Base-by-base conservation (phyloP, 2,329 filamentous ascomycete genomes). In the Cytospora chrysosperma region DNA sequence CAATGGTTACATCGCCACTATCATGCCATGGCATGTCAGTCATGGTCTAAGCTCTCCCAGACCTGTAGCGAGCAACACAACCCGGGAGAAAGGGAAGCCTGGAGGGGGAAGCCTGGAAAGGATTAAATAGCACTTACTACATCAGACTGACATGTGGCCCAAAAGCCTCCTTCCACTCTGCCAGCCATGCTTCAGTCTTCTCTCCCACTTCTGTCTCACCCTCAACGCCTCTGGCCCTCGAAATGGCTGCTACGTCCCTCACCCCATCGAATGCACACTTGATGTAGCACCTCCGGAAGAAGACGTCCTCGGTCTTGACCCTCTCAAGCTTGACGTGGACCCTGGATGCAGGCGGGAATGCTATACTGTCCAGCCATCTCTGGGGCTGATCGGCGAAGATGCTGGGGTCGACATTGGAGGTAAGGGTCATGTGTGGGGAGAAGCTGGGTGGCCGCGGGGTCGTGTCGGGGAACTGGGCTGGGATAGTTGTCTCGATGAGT, bases 121-220 rank as follows among this genome's bases (percentile, higher is more conserved):
- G 28, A 26, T 7, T 12, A 26, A 27, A 30, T 30, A 40, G 1
- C 6, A 73, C 73, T 69, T 60, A 74, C 73, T 75, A 75, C 47
- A 74, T 69, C 67, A 75, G 60, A 59, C 73, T 74, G 28, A 74
- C 67, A 66, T 75, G 73, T 28, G 73, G 72, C 37, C 71, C 73
- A 63, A 68, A 75, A 8, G 65, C 69, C 59, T 40, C 30, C 21
- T 56, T 60, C 73, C 73, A 75, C 57, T 66, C 61, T 4, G 61
- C 56, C 56, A 74, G 53, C 73, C 72, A 73, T 61, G 60, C 51
- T 34, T 67, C 32, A 19, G 71, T 72, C 67, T 67, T 67, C 17
- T 28, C n/a, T n/a, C 62, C 63, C 26, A 62, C 63, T 12, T 34
- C 62, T 1, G 65, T 67, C 50, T 69, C 69, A 1, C 65, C 70